phyloP scores from a whole-genome alignment of 2,329 filamentous ascomycete genomes.

The Nigrospora sphaerica region DNA sequence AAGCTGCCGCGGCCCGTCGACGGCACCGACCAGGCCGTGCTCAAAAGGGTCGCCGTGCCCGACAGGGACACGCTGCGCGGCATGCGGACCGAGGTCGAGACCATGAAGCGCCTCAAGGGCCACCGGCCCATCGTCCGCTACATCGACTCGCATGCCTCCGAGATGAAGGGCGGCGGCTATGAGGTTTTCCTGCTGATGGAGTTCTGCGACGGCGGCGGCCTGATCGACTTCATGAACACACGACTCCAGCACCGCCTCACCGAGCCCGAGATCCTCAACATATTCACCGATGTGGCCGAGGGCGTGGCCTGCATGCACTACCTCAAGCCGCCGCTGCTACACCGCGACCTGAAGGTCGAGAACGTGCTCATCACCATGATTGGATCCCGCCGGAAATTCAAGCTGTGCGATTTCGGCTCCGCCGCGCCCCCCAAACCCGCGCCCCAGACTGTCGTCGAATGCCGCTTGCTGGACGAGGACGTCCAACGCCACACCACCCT shows the following conservation, averaged over 20 bases:
- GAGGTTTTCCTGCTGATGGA: constrained; percentile 99
- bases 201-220: constrained; percentile 84
- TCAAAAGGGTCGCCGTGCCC: constrained; percentile 93
- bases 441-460: constrained; percentile 80
- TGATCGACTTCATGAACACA: constrained; percentile 99
- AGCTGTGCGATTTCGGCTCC: constrained; percentile 97
- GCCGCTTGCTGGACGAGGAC: constrained; percentile 89
- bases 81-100: constrained; percentile 98
- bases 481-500: constrained; percentile 95
- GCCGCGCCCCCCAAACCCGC: constrained; percentile 77
- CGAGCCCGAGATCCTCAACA: constrained; percentile 94
- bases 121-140: constrained; percentile 96
- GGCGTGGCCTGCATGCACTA: constrained; percentile 99
- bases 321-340: constrained; percentile 83
- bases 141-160: constrained; percentile 95
- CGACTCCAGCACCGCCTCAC: constrained; percentile 91
- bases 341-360: constrained; percentile 95
- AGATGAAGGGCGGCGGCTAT: constrained; percentile 86
- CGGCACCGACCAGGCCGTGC: constrained; percentile 73
- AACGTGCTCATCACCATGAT: constrained; percentile 83
- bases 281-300: constrained; percentile 93
- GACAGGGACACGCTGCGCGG: constrained; percentile 91
- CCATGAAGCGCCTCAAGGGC: constrained; percentile 98
- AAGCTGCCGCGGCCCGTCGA: constrained; percentile 71
- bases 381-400: constrained; percentile 68